phyloP scores from a whole-genome alignment of 495 filamentous ascomycete genomes.

The Cudoniella acicularis region DNA sequence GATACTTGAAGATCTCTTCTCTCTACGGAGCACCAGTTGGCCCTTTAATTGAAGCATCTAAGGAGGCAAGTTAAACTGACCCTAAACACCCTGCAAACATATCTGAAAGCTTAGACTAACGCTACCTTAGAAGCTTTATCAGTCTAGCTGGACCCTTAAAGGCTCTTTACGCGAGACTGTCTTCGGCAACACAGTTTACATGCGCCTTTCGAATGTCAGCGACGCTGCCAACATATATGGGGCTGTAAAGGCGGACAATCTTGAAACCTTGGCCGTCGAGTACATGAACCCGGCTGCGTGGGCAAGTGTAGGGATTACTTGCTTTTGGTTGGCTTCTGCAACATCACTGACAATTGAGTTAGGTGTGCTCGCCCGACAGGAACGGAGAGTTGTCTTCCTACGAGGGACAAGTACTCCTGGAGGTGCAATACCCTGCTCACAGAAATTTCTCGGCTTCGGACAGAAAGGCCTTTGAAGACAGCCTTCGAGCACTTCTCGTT shows the following conservation, averaged over 20 bases:
- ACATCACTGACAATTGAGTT: too few relatives aligned
- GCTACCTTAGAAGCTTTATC: constrained; percentile 5
- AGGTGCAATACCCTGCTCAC: constrained; percentile 27
- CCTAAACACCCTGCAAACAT: too few relatives aligned
- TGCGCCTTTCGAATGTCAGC: constrained; percentile 54
- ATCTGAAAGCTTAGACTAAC: too few relatives aligned
- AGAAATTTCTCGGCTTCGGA: constrained; percentile 5
- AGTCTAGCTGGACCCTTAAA: not conserved
- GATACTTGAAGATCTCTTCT: constrained; percentile 15
- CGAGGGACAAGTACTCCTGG: constrained; percentile 51
- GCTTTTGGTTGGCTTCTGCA: not conserved
- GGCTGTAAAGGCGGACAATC: constrained; percentile 37
- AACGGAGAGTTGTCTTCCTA: too few relatives aligned
- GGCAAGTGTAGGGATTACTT: constrained; percentile 25
- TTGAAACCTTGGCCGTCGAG: constrained; percentile 43
- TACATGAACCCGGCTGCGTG: constrained; percentile 46
- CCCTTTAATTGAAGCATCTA: not conserved
- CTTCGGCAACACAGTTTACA: constrained; percentile 38
- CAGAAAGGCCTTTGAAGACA: constrained; percentile 33
- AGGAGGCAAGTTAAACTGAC: constrained; percentile 9
- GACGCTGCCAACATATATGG: constrained; percentile 48
- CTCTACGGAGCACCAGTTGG: constrained; percentile 1
- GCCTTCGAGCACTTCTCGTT: constrained; percentile 44
- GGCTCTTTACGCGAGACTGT: constrained; percentile 16
- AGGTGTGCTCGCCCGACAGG: too few relatives aligned